Base-by-base conservation (phyloP, 495 filamentous ascomycete genomes). In the Cercophora sp. region DNA sequence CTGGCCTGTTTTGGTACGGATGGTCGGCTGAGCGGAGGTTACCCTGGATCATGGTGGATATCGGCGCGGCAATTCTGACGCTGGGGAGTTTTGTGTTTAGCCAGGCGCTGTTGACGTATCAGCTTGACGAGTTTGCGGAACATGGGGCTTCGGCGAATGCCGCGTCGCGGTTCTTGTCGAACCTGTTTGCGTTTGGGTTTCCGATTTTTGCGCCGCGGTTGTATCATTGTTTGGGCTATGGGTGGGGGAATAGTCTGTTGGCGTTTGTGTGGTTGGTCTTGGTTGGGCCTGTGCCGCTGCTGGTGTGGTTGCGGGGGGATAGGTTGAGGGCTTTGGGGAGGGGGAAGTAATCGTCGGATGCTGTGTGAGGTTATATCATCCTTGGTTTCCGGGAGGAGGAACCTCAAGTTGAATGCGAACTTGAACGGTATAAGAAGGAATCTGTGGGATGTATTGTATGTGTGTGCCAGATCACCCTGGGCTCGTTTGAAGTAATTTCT, bases 31-130 rank as follows among this genome's bases (percentile, higher is more conserved):
- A 78, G 32, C 64, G 69, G n/a, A 56, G 65, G 1, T 62, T 70
- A 5, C 72, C 72, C 48, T 84, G 80, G 80, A 69, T 79, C 18
- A 74, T 79, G 42, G 78, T 82, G 1, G 77, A 85, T 22, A 69
- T 85, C 15, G 81, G 82, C 0, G 70, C 73, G 0, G 54, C 70
- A 0, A 64, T 81, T 8, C 78, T 85, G 26, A 80, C 78, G 0
- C 55, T 76, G n/a, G 83, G 83, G 4, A 74, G 79, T 56, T 70
- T 83, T 29, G 73, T 68, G 24, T 70, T 72, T 9, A 82, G 84
- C 57, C 81, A 87, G 65, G 82, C 79, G 34, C 75, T 85, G 27
- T 80, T 86, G 62, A 85, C 84, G 5, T 90, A 89, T 55, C 70
- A 55, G 9, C 44, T 64, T 1, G 61, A 66, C 15, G 26, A 56